phyloP scores from a whole-genome alignment of 352 stramenopile species.

The Phytophthora macrochlamydospora region DNA sequence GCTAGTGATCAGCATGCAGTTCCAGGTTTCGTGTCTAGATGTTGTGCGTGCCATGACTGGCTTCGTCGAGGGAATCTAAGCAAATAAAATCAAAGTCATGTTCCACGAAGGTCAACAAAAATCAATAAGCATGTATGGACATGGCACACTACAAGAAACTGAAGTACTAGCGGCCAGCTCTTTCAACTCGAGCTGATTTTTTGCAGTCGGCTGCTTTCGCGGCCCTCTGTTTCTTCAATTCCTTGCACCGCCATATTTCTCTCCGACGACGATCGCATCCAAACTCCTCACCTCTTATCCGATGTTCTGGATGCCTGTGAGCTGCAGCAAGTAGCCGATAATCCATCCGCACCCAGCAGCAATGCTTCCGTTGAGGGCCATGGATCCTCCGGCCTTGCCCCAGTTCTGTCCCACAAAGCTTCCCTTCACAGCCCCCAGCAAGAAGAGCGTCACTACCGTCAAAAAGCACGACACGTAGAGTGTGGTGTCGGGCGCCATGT shows the following conservation, averaged over 20 bases:
- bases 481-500: constrained; percentile 60
- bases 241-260: neutral
- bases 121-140: constrained; percentile 21
- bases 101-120: neutral
- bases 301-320: constrained; percentile 81
- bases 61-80: constrained; percentile 55
- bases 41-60: constrained; percentile 67
- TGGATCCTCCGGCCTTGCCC: constrained; percentile 66
- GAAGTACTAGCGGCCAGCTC: constrained; percentile 22
- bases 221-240: constrained; percentile 1
- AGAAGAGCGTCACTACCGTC: constrained; percentile 94
- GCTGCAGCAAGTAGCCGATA: constrained; percentile 82
- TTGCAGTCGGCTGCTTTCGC: constrained; percentile 8
- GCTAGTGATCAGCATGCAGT: constrained; percentile 51
- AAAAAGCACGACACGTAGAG: constrained; percentile 94
- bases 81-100: neutral
- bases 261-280: neutral
- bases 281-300: constrained; percentile 32
- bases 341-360: constrained; percentile 78
- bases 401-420: constrained; percentile 84
- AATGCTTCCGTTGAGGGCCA: constrained; percentile 80
- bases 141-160: constrained; percentile 22
- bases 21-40: constrained; percentile 56
- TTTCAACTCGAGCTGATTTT: constrained; percentile 19
- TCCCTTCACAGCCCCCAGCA: constrained; percentile 93